A percentile compares a stretch with the other conserved stretches of the same genome.
These are phyloP conservation scores for Ceratobasidium sp. DNA, from an alignment of 1,284 basidiomycete genomes.

Conservation along the genomic window DNA sequence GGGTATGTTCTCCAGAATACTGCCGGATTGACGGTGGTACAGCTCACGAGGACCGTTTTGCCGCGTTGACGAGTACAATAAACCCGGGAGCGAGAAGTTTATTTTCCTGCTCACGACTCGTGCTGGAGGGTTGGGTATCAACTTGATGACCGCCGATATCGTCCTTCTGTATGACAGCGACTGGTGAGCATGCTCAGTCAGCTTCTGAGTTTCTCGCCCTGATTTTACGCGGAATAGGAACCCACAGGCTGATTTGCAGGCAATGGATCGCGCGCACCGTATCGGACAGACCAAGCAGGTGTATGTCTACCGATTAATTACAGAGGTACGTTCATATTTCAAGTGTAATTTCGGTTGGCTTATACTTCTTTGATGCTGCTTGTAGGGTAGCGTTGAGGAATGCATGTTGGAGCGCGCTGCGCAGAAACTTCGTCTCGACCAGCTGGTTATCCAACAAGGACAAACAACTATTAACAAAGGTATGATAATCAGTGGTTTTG, in stretches of 20 bases:
- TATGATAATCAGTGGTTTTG: slow-evolving; percentile 51
- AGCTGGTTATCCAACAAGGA: slow-evolving; percentile 98
- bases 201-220: not conserved
- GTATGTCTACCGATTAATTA: slow-evolving; percentile 98
- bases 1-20: slow-evolving; percentile 72
- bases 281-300: slow-evolving; percentile 99
- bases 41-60: slow-evolving; percentile 95
- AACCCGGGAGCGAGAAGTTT: slow-evolving; percentile 94
- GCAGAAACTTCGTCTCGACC: slow-evolving; percentile 95
- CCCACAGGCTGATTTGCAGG: slow-evolving; percentile 98
- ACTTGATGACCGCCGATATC: slow-evolving; percentile 93
- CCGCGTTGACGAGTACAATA: slow-evolving; percentile 99
- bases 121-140: slow-evolving; percentile 97
- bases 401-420: slow-evolving; percentile 96
- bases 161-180: slow-evolving; percentile 99
- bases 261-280: slow-evolving; percentile 99
- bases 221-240: slow-evolving; percentile 70
- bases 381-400: slow-evolving; percentile 89
- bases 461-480: slow-evolving; percentile 76
- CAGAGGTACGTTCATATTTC: slow-evolving; percentile 67
- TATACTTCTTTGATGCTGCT: not conserved
- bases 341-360: not conserved
- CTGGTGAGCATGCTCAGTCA: slow-evolving; percentile 69
- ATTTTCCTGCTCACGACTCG: slow-evolving; percentile 97
- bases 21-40: slow-evolving; percentile 97